phyloP scores from a whole-genome alignment of 2,329 filamentous ascomycete species.

The Zymoseptoria ardabiliae region DNA sequence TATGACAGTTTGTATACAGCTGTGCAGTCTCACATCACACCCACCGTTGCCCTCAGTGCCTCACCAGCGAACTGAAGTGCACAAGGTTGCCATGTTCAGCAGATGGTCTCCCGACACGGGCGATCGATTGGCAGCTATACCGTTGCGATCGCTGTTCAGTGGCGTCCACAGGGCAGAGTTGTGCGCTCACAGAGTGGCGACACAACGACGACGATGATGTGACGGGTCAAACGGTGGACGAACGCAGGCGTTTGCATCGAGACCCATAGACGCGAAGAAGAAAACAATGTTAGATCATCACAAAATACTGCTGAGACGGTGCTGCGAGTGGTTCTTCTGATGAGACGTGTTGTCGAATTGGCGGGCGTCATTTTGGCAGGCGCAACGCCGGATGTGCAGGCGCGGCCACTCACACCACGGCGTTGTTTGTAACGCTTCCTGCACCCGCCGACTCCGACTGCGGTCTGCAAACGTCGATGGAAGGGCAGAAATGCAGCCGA shows the following conservation, averaged over 20 bases:
- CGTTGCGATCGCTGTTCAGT: not conserved
- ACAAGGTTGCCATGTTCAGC: not conserved
- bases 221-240: not conserved
- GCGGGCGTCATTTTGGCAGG: constrained; percentile 7
- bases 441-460: constrained; percentile 7
- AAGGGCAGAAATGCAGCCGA: constrained; percentile 7
- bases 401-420: constrained; percentile 7
- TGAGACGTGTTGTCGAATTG: constrained; percentile 9
- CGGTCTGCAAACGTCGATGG: constrained; percentile 7
- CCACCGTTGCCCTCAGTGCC: not conserved
- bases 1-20: not conserved
- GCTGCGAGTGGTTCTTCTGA: not conserved
- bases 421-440: constrained; percentile 3
- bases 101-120: not conserved
- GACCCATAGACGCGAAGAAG: not conserved
- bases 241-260: not conserved
- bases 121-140: not conserved
- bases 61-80: not conserved
- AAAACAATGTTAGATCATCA: not conserved
- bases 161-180: not conserved
- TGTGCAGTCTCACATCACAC: not conserved
- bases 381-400: constrained; percentile 5
- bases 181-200: too few relatives aligned
- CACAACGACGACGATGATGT: too few relatives aligned
- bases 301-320: not conserved